phyloP scores from a whole-genome alignment of 2,329 filamentous ascomycete genomes.

The Trichoderma sp. region DNA sequence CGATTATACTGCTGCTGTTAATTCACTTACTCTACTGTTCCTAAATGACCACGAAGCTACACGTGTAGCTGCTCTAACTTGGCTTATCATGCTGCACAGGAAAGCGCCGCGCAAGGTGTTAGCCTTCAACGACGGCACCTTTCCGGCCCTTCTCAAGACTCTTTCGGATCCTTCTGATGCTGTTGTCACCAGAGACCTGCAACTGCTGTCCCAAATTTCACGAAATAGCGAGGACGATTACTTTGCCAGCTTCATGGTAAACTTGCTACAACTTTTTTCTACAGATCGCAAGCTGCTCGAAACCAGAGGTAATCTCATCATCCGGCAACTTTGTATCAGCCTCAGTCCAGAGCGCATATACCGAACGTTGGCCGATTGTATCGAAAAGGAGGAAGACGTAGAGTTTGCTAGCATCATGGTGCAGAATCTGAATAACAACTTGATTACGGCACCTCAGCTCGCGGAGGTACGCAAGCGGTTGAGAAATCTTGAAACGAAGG shows the following conservation, averaged over 20 bases:
- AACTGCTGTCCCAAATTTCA: slow-evolving; percentile 92
- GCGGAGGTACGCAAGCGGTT: slow-evolving; percentile 86
- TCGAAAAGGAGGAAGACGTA: slow-evolving; percentile 96
- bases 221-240: slow-evolving; percentile 96
- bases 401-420: slow-evolving; percentile 99
- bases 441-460: slow-evolving; percentile 94
- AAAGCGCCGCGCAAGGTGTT: slow-evolving; percentile 92
- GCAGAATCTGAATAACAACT: slow-evolving; percentile 97
- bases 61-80: slow-evolving; percentile 86
- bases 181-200: slow-evolving; percentile 90
- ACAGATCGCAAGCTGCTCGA: slow-evolving; percentile 90
- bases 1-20: slow-evolving; percentile 95
- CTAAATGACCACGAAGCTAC: slow-evolving; percentile 97
- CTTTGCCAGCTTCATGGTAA: slow-evolving; percentile 98
- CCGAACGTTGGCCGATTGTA: slow-evolving; percentile 88
- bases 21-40: slow-evolving; percentile 87
- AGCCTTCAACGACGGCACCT: slow-evolving; percentile 95
- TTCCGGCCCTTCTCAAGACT: slow-evolving; percentile 92
- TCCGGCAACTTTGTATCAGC: slow-evolving; percentile 88
- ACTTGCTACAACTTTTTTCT: slow-evolving; percentile 89
- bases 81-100: slow-evolving; percentile 96
- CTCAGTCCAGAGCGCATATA: slow-evolving; percentile 95
- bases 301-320: slow-evolving; percentile 91
- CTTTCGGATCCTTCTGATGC: slow-evolving; percentile 92
- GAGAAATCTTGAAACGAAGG: slow-evolving; percentile 83